These are phyloP conservation scores for Kwoniella dejecticola DNA, from an alignment of 768 basidiomycete genomes.

Conservation along the genomic window DNA sequence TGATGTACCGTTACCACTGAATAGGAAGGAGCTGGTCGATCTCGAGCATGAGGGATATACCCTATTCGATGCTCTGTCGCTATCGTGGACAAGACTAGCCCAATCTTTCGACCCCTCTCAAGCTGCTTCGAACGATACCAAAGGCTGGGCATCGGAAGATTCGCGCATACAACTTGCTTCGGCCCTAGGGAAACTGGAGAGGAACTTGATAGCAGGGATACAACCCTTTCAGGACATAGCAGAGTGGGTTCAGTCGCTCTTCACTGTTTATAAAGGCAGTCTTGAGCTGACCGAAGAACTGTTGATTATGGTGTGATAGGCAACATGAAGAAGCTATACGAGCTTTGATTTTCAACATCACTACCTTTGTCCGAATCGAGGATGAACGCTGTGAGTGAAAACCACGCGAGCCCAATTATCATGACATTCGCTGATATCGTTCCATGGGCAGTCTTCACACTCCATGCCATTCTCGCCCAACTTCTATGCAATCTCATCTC, in stretches of 20 bases:
- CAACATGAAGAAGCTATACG: constrained; percentile 70
- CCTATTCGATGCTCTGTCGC: constrained; percentile 16
- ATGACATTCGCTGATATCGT: not conserved
- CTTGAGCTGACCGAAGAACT: too few relatives aligned
- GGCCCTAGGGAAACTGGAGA: constrained; percentile 70
- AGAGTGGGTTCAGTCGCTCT: constrained; percentile 68
- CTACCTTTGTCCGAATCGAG: constrained; percentile 72
- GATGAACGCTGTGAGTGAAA: constrained; percentile 62
- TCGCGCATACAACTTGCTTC: constrained; percentile 31
- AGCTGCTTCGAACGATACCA: not conserved
- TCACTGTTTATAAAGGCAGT: too few relatives aligned
- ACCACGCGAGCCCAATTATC: not conserved
- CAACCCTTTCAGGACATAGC: constrained; percentile 70
- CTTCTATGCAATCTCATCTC: constrained; percentile 83
- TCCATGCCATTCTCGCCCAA: constrained; percentile 72
- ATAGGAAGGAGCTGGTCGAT: constrained; percentile 8
- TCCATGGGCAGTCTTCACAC: constrained; percentile 62
- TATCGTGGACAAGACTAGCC: constrained; percentile 23
- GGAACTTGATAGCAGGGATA: constrained; percentile 78
- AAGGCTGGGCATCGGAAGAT: constrained; percentile 20
- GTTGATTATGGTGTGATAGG: not conserved
- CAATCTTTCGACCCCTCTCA: constrained; percentile 13
- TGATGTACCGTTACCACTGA: not conserved
- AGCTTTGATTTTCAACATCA: constrained; percentile 69
- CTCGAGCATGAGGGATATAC: not conserved